phyloP scores from a whole-genome alignment of 768 basidiomycete species.

The Hemileccinum rubropunctum region DNA sequence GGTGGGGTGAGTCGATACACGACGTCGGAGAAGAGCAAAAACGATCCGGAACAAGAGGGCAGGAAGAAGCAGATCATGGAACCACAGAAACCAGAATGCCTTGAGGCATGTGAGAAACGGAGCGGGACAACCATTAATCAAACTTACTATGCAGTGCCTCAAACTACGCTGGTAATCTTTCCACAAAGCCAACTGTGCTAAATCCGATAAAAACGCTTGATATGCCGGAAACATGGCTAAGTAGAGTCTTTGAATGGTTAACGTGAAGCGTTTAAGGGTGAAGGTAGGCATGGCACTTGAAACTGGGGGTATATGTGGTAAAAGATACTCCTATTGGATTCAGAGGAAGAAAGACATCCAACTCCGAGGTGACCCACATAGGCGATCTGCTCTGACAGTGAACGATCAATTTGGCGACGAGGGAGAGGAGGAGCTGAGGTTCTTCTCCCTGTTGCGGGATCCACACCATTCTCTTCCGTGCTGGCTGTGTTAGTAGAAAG shows the following conservation, averaged over 20 bases:
- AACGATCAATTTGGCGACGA: constrained; percentile 11
- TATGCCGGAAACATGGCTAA: constrained; percentile 51
- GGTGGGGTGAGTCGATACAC: constrained; percentile 53
- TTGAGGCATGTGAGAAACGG: constrained; percentile 22
- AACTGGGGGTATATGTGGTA: constrained; percentile 46
- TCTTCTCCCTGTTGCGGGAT: neutral
- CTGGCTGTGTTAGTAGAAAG: constrained; percentile 30
- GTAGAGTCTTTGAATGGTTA: constrained; percentile 54
- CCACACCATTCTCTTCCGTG: constrained; percentile 10
- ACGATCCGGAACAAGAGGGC: constrained; percentile 47
- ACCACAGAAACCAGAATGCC: constrained; percentile 67
- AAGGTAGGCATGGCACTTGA: constrained; percentile 44
- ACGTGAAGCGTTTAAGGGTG: constrained; percentile 49
- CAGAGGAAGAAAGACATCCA: constrained; percentile 8
- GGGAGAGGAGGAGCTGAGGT: neutral
- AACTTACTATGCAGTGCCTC: constrained; percentile 50
- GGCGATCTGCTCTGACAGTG: constrained; percentile 29
- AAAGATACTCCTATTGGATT: constrained; percentile 36
- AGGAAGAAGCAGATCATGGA: constrained; percentile 53
- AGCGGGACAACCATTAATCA: neutral
- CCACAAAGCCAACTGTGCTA: constrained; percentile 54
- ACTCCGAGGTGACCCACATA: constrained; percentile 19
- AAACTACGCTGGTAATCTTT: constrained; percentile 45
- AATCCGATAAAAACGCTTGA: constrained; percentile 38
- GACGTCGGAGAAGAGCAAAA: constrained; percentile 46